Evolutionary conservation across 345 rosid genomes (phyloP).

Genomic region (Lagerstroemia speciosa): DNA sequence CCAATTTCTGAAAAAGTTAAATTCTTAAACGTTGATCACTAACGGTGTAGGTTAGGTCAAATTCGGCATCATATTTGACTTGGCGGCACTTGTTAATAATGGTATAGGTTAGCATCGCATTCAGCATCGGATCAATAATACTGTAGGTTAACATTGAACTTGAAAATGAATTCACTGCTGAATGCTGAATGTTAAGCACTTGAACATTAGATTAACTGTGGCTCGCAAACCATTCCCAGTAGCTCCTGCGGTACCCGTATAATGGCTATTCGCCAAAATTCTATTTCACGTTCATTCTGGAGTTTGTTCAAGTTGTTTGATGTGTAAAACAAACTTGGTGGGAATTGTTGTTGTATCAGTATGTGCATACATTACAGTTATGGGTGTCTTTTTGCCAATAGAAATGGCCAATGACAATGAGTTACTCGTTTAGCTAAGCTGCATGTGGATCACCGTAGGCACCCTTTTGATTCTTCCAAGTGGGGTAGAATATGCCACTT

Average conservation of each 20-base stretch:
- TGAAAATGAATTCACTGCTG: background rate
- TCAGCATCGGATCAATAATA: too few species aligned
- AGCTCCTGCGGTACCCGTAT: background rate
- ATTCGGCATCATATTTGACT: background rate
- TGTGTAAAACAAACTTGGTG: background rate
- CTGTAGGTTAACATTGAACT: background rate
- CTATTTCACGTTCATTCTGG: background rate
- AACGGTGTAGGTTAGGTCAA: background rate
- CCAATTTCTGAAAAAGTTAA: background rate
- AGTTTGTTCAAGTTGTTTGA: background rate
- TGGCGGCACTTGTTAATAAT: too few species aligned
- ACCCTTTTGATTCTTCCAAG: slow-evolving; percentile 88
- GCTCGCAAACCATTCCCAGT: background rate
- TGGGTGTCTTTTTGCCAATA: background rate
- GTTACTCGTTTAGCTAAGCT: background rate
- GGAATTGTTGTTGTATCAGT: background rate
- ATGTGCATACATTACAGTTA: background rate
- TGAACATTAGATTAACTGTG: too few species aligned
- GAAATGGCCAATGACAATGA: background rate
- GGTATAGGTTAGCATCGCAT: too few species aligned
- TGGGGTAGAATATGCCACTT: slow-evolving; percentile 81
- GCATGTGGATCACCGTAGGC: slow-evolving; percentile 35
- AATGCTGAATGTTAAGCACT: background rate
- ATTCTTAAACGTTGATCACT: background rate
- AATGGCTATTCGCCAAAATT: background rate